Percentiles rank a stretch among this genome's conserved stretches.
These are phyloP conservation scores for Aspergillus sp. DNA, from an alignment of 2,329 filamentous ascomycete genomes.

Conservation along the genomic window DNA sequence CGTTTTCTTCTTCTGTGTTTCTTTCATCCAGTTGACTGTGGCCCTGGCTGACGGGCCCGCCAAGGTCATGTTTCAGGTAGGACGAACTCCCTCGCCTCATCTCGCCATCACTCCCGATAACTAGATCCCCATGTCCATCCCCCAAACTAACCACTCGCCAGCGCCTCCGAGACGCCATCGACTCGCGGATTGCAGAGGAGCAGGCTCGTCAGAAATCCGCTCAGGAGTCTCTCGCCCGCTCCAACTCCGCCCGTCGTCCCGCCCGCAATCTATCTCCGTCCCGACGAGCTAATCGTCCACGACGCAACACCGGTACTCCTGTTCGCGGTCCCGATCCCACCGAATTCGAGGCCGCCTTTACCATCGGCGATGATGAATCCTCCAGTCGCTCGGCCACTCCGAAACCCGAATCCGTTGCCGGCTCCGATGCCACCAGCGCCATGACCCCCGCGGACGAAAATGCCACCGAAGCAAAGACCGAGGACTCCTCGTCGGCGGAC, in stretches of 20 bases:
- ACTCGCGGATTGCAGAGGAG: slow-evolving; percentile 86
- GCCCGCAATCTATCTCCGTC: slow-evolving; percentile 26
- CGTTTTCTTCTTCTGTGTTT: slow-evolving; percentile 12
- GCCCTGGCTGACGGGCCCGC: slow-evolving; percentile 19
- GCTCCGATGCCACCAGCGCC: slow-evolving; percentile 15
- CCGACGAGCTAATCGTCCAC: slow-evolving; percentile 28
- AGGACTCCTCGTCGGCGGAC: slow-evolving; percentile 16
- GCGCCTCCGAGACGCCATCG: slow-evolving; percentile 81
- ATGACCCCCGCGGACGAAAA: slow-evolving; percentile 15
- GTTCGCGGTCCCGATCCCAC: slow-evolving; percentile 73
- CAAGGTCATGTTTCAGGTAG: slow-evolving; percentile 33
- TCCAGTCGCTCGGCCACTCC: slow-evolving; percentile 62
- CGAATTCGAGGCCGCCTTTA: slow-evolving; percentile 82
- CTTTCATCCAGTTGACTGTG: slow-evolving; percentile 8
- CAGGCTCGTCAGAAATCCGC: slow-evolving; percentile 70
- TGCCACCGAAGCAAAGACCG: slow-evolving; percentile 21
- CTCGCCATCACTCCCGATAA: not conserved
- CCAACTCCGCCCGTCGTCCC: slow-evolving; percentile 42
- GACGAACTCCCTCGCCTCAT: not conserved
- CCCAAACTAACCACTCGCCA: slow-evolving; percentile 33
- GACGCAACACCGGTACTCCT: slow-evolving; percentile 36
- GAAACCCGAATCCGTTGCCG: slow-evolving; percentile 43
- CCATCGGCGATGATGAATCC: slow-evolving; percentile 78
- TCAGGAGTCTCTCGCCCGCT: slow-evolving; percentile 42
- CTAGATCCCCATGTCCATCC: not conserved